phyloP scores from a whole-genome alignment of 805 yeast species.

The Lachancea mirantina region DNA sequence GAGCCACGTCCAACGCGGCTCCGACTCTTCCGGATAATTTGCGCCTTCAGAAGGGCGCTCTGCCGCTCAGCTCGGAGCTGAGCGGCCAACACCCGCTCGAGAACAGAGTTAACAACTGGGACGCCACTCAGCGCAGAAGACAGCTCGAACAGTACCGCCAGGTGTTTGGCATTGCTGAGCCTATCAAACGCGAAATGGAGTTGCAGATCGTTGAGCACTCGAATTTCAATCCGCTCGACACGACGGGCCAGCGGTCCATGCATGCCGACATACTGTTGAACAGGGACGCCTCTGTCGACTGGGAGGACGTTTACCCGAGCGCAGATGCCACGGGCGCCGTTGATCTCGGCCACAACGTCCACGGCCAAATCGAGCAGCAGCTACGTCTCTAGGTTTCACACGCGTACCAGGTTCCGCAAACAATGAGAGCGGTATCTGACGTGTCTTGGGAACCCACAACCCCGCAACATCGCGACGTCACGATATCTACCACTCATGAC shows the following conservation, averaged over 20 bases:
- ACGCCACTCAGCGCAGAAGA: constrained; percentile 58
- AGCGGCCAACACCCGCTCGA: constrained; percentile 86
- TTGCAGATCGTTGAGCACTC: constrained; percentile 60
- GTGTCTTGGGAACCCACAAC: too few species aligned
- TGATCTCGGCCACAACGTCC: constrained; percentile 49
- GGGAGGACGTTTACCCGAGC: constrained; percentile 86
- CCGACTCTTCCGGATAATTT: constrained; percentile 66
- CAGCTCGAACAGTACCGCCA: constrained; percentile 74
- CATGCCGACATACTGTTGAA: constrained; percentile 75
- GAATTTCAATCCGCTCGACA: constrained; percentile 61
- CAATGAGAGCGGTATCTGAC: too few species aligned
- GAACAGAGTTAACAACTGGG: constrained; percentile 71
- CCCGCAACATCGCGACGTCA: too few species aligned
- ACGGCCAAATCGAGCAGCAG: constrained; percentile 62
- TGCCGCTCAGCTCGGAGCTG: constrained; percentile 46
- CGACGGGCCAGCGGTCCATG: constrained; percentile 33
- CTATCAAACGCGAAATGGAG: constrained; percentile 89
- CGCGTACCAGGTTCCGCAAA: too few species aligned
- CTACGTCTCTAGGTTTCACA: constrained; percentile 39
- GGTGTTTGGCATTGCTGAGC: constrained; percentile 87
- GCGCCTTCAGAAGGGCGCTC: constrained; percentile 56
- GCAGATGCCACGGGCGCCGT: constrained; percentile 30
- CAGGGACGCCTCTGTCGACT: constrained; percentile 70
- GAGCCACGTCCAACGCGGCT: constrained; percentile 50
- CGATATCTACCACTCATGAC: too few species aligned